Percentiles rank a stretch among this genome's conserved stretches.
phyloP scores from a whole-genome alignment of 108 stramenopile genomes.

The Seminavis robusta region DNA sequence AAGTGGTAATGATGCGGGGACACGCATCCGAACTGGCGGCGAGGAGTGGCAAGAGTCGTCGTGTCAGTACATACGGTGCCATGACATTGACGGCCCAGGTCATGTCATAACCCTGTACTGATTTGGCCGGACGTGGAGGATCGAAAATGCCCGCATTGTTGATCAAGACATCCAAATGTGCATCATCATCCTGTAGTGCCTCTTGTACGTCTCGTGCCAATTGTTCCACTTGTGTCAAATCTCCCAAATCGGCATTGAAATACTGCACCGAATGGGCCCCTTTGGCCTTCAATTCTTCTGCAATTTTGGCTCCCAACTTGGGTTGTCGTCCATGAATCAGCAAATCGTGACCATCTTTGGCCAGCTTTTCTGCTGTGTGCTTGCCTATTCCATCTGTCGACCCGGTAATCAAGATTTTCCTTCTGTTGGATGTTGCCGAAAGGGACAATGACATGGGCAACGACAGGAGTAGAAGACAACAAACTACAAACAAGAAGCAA shows the following conservation, averaged over 20 bases:
- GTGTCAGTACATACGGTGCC: slow-evolving; percentile 84
- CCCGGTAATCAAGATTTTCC: slow-evolving; percentile 48
- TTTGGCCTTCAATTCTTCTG: slow-evolving; percentile 1
- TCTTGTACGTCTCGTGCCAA: slow-evolving; percentile 32
- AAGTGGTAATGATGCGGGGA: slow-evolving; percentile 61
- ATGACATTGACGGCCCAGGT: slow-evolving; percentile 86
- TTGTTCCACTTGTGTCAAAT: slow-evolving; percentile 3
- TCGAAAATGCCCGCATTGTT: slow-evolving; percentile 89
- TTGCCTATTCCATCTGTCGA: slow-evolving; percentile 63
- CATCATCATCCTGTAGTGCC: slow-evolving; percentile 2
- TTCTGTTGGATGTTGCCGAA: too few relatives aligned
- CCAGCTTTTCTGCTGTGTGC: slow-evolving; percentile 41
- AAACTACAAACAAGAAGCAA: too few relatives aligned
- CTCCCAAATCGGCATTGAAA: neutral
- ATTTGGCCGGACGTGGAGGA: slow-evolving; percentile 18
- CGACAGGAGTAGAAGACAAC: too few relatives aligned
- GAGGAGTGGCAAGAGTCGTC: slow-evolving; percentile 56
- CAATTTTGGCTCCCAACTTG: slow-evolving; percentile 10
- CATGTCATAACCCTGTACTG: slow-evolving; percentile 55
- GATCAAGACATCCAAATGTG: slow-evolving; percentile 60
- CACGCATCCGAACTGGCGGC: slow-evolving; percentile 19
- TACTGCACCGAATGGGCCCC: too few relatives aligned
- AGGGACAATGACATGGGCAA: too few relatives aligned
- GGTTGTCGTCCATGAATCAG: slow-evolving; percentile 45
- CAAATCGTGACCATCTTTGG: slow-evolving; percentile 29